These are phyloP conservation scores for Candida xyloterini DNA, from an alignment of 805 yeast species.

Conservation along the genomic window DNA sequence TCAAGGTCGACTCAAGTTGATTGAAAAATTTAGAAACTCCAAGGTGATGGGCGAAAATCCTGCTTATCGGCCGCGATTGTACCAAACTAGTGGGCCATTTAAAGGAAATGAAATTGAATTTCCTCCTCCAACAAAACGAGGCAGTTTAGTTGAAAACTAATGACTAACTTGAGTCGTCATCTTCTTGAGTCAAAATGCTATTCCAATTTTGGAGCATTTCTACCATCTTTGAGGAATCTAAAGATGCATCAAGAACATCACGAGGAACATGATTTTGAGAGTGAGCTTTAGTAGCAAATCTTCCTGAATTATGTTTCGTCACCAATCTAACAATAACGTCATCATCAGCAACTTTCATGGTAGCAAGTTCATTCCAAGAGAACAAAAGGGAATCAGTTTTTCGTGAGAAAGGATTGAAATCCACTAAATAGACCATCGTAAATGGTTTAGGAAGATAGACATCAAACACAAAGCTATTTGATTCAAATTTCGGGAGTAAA, in stretches of 20 bases:
- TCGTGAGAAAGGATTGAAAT: slow-evolving; percentile 80
- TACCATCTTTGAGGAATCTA: slow-evolving; percentile 65
- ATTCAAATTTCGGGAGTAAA: slow-evolving; percentile 49
- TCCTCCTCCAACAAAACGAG: slow-evolving; percentile 32
- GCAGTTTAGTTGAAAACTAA: neutral
- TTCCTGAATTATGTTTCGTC: slow-evolving; percentile 62
- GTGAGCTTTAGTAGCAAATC: slow-evolving; percentile 79
- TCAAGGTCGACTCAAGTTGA: slow-evolving; percentile 44
- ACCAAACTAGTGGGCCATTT: slow-evolving; percentile 40
- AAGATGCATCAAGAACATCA: slow-evolving; percentile 83
- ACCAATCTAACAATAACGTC: slow-evolving; percentile 62
- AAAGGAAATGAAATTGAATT: slow-evolving; percentile 43
- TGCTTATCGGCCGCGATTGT: slow-evolving; percentile 47
- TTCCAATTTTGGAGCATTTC: slow-evolving; percentile 65
- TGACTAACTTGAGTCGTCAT: slow-evolving; percentile 9
- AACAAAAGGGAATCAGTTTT: slow-evolving; percentile 75
- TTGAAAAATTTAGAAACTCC: slow-evolving; percentile 48
- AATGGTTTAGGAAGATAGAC: slow-evolving; percentile 79
- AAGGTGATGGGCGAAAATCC: slow-evolving; percentile 45
- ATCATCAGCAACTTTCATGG: slow-evolving; percentile 32
- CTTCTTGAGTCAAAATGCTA: slow-evolving; percentile 22
- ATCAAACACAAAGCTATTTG: slow-evolving; percentile 66
- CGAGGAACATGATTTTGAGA: slow-evolving; percentile 89
- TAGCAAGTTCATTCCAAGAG: slow-evolving; percentile 77
- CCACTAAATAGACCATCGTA: slow-evolving; percentile 64